phyloP scores from a whole-genome alignment of 2,329 filamentous ascomycete species.

The Atkinsonella texensis region DNA sequence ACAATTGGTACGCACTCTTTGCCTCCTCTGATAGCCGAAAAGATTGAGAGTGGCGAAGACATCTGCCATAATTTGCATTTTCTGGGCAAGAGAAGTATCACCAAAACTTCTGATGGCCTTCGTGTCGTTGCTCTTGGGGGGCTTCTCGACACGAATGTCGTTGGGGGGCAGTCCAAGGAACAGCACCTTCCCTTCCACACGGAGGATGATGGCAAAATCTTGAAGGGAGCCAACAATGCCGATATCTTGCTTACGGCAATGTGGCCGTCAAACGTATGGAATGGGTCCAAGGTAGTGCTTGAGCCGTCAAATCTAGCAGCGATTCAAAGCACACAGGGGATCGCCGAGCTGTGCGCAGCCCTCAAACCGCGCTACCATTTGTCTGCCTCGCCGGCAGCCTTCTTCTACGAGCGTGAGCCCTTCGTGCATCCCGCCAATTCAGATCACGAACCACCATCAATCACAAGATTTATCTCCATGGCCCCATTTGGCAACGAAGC shows the following conservation, averaged over 20 bases:
- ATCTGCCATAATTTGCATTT: conserved; percentile 87
- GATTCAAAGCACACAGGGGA: conserved; percentile 46
- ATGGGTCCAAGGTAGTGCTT: conserved; percentile 53
- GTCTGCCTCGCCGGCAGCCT: conserved; percentile 49
- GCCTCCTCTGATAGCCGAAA: conserved; percentile 57
- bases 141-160: conserved; percentile 46
- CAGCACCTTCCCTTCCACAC: conserved; percentile 70
- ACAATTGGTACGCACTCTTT: conserved; percentile 64
- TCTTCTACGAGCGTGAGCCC: conserved; percentile 84
- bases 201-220: conserved; percentile 59
- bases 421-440: conserved; percentile 58
- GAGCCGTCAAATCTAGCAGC: conserved; percentile 37
- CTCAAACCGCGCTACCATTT: conserved; percentile 92
- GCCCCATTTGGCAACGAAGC: conserved; percentile 62
- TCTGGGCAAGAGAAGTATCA: conserved; percentile 73
- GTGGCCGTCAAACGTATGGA: conserved; percentile 68
- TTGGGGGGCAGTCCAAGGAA: conserved; percentile 53
- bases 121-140: conserved; percentile 82
- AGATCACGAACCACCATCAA: conserved; percentile 36
- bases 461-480: conserved; percentile 86
- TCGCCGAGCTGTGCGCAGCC: conserved; percentile 66
- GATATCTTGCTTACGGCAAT: conserved; percentile 80
- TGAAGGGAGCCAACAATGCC: conserved; percentile 64
- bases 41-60: conserved; percentile 59
- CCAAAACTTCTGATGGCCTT: conserved; percentile 82